These are phyloP conservation scores for Pseudocercospora eumusae DNA, from an alignment of 2,329 filamentous ascomycete species.

Conservation along the genomic window DNA sequence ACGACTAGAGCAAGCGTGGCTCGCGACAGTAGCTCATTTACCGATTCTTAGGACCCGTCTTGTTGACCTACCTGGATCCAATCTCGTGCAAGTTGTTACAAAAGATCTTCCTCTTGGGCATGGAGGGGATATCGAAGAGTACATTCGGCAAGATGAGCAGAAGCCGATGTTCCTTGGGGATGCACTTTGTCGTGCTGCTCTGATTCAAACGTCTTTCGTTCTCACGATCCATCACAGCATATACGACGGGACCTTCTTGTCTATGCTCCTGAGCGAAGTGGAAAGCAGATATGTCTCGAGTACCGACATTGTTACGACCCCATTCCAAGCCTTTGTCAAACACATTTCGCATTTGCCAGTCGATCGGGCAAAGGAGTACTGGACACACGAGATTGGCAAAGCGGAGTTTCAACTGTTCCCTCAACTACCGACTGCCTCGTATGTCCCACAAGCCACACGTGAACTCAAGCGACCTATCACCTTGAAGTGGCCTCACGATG, in stretches of 20 bases:
- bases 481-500: slow-evolving; percentile 7
- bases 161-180: slow-evolving; percentile 45
- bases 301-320: not conserved
- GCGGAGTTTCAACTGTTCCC: slow-evolving; percentile 1
- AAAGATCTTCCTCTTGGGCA: slow-evolving; percentile 37
- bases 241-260: slow-evolving; percentile 45
- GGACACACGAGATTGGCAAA: not conserved
- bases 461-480: not conserved
- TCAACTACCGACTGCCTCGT: not conserved
- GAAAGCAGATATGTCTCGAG: not conserved
- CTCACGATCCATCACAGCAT: slow-evolving; percentile 42
- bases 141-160: slow-evolving; percentile 40
- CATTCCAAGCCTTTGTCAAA: slow-evolving; percentile 6
- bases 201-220: slow-evolving; percentile 23
- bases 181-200: slow-evolving; percentile 50
- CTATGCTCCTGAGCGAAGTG: slow-evolving; percentile 40
- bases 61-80: slow-evolving; percentile 11
- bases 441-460: slow-evolving; percentile 8
- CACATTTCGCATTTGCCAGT: not conserved
- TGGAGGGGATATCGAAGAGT: slow-evolving; percentile 36
- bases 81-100: slow-evolving; percentile 32
- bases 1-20: slow-evolving; percentile 39
- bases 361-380: not conserved
- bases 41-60: slow-evolving; percentile 9
- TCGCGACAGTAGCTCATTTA: not conserved